Evolutionary conservation across 805 yeast species (phyloP), one percentile per base, ranked within the genome.

Genomic region (Spathaspora sp.): DNA sequence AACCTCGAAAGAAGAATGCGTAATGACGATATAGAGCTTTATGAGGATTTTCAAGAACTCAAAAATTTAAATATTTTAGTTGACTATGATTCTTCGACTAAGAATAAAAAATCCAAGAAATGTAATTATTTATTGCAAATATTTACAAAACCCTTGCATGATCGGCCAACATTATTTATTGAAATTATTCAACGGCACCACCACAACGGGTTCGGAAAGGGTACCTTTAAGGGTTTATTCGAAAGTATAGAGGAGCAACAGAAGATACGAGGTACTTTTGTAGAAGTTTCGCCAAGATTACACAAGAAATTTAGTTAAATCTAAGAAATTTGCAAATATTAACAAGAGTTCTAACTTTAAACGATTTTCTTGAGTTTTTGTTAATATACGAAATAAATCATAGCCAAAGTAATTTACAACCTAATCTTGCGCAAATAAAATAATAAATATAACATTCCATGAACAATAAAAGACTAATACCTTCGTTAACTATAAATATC

Each of bases 141-240:
- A 39, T 89, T 90, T 68, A 86, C 94, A 17, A 82, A 83, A 57
- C 93, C 96, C 0, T 62, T 87, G 16, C 79, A 80, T 55, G 92
- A 85, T 60, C 75, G 96, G 39, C 97, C 97, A 28, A 88, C 96
- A 0, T 75, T 89, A 44, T 89, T 89, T 62, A 72, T 89, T 56
- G 96, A 89, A 65, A 78, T 89, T 20, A 89, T 89, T 55, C 94
- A 89, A 67, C 77, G 96, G 54, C 75, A 78, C 58, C 86, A 87
- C 60, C 92, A 87, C 63, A 78, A 85, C 54, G 97, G 97, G 0
- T 89, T 89, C 67, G 97, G 96, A 1, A 90, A 90, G 47, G 96
- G 96, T 1, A 89, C 91, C 54, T 89, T 89, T 71, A 86, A 83
- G 63, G 87, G 94, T 0, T 70, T 90, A 39, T 89, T 87, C 62